Evolutionary conservation across 495 filamentous ascomycete genomes (phyloP).

Genomic region (Daldinia concentrica): DNA sequence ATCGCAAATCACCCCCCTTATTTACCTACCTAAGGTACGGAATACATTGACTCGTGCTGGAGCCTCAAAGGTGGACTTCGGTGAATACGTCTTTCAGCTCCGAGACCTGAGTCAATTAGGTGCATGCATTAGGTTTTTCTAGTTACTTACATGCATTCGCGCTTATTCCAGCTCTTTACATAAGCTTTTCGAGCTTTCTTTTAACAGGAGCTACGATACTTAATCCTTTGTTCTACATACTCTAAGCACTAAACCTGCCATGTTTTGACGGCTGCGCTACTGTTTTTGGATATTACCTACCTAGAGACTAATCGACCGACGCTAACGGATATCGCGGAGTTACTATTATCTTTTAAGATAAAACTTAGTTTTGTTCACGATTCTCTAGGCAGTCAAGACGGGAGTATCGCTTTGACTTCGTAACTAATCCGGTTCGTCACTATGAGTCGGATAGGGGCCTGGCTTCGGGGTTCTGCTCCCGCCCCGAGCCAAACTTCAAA

Average conservation of each 20-base stretch:
- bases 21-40: neutral
- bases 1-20: neutral
- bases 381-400: neutral
- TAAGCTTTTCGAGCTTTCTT: constrained; percentile 26
- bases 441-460: constrained; percentile 46
- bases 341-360: neutral
- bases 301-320: neutral
- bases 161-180: constrained; percentile 31
- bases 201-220: constrained; percentile 11
- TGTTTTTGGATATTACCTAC: constrained; percentile 1
- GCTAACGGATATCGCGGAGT: constrained; percentile 7
- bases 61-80: constrained; percentile 21
- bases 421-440: neutral
- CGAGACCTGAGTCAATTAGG: constrained; percentile 15
- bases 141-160: constrained; percentile 11
- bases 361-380: neutral
- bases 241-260: neutral
- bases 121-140: neutral
- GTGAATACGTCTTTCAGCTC: constrained; percentile 22
- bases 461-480: constrained; percentile 46
- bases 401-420: neutral
- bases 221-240: constrained; percentile 15
- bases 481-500: constrained; percentile 38
- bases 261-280: neutral
- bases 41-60: neutral